Evolutionary conservation across 257 asterid genomes (phyloP).

Genomic region (Thymus quinquecostatus): DNA sequence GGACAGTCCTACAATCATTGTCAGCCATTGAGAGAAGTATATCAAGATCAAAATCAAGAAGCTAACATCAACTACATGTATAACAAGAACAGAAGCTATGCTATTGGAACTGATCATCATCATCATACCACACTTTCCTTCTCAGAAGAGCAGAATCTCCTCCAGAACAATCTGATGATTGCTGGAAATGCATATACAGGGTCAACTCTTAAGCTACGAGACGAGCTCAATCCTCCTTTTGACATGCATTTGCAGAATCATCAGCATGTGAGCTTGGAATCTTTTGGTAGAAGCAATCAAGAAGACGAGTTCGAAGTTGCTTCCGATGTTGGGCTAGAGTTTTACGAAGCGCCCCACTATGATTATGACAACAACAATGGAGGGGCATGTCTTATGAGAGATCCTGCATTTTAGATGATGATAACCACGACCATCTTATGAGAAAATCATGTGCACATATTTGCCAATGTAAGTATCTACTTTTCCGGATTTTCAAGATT

Average conservation of each 20-base stretch:
- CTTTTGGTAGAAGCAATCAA: conserved; percentile 40
- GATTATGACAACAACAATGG: conserved; percentile 48
- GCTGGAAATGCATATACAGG: conserved; percentile 25
- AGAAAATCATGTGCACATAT: too few species aligned
- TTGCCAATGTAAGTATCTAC: too few species aligned
- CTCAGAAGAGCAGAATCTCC: conserved; percentile 35
- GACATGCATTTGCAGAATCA: conserved; percentile 10
- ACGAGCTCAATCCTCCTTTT: conserved; percentile 31
- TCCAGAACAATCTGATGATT: conserved; percentile 16
- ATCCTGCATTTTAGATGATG: conserved; percentile 30
- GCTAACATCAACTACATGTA: conserved; percentile 24
- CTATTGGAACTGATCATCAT: conserved; percentile 30
- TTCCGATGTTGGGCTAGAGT: conserved; percentile 44
- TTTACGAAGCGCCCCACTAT: conserved; percentile 44
- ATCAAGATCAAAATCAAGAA: conserved; percentile 8
- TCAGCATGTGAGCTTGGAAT: conserved; percentile 26
- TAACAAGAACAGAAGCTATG: conserved; percentile 31
- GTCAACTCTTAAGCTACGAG: conserved; percentile 31
- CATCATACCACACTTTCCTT: conserved; percentile 25
- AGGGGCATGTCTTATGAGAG: conserved; percentile 43
- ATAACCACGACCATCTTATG: too few species aligned
- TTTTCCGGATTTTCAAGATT: too few species aligned
- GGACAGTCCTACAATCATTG: not conserved
- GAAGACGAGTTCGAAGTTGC: conserved; percentile 12
- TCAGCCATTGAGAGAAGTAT: not conserved